Conservation (phyloP, 2,329 filamentous ascomycete species). For the Didymella pinodella region DNA sequence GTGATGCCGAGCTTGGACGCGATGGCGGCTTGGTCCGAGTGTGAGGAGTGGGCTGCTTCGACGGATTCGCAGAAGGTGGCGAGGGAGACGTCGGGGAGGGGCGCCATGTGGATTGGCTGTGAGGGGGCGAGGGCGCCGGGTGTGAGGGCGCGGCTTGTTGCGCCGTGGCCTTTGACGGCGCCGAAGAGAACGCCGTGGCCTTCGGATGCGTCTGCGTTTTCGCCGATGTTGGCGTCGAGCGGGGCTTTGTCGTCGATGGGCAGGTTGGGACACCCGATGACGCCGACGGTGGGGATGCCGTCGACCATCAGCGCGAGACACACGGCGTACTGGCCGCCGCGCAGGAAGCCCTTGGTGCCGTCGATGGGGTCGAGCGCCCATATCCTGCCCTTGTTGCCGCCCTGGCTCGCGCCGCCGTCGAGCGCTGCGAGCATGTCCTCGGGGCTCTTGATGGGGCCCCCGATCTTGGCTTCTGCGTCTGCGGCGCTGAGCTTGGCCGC, state of each 20-base stretch:
- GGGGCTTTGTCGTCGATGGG: slow-evolving; percentile 81
- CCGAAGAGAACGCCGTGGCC: slow-evolving; percentile 89
- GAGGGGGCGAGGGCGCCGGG: slow-evolving; percentile 61
- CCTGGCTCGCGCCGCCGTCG: slow-evolving; percentile 69
- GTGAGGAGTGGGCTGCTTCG: slow-evolving; percentile 89
- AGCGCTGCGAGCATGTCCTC: slow-evolving; percentile 69
- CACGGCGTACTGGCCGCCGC: slow-evolving; percentile 96
- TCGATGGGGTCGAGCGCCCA: slow-evolving; percentile 99
- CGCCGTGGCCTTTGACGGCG: slow-evolving; percentile 79
- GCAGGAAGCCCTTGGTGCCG: slow-evolving; percentile 95
- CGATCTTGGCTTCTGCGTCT: slow-evolving; percentile 71
- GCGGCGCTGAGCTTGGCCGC: slow-evolving; percentile 72
- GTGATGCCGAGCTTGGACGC: slow-evolving; percentile 87
- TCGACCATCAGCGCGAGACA: slow-evolving; percentile 92
- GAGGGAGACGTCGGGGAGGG: slow-evolving; percentile 73
- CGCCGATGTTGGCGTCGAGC: slow-evolving; percentile 75
- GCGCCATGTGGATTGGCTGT: slow-evolving; percentile 79
- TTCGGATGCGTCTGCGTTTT: slow-evolving; percentile 74
- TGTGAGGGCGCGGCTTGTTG: slow-evolving; percentile 77
- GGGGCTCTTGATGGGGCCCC: slow-evolving; percentile 71
- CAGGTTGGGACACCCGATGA: slow-evolving; percentile 94
- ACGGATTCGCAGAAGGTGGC: slow-evolving; percentile 98
- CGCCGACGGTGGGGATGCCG: slow-evolving; percentile 91
- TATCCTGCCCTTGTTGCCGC: slow-evolving; percentile 78
- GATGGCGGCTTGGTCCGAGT: slow-evolving; percentile 86